Conservation (phyloP, 208 protist species). For the Leishmania guyanensis region DNA sequence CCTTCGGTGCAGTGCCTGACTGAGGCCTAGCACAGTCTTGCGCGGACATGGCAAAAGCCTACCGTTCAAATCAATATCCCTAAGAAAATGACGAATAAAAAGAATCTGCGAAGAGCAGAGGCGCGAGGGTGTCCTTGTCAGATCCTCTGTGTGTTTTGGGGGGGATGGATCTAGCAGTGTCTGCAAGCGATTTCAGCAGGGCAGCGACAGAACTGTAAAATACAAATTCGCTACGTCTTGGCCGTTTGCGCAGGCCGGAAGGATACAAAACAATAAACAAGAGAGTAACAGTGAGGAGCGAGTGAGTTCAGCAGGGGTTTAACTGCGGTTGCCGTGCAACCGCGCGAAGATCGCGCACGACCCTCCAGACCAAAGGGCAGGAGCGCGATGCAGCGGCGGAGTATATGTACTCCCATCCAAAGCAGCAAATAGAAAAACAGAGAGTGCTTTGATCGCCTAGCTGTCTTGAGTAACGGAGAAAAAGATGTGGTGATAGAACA, state of each 20-base stretch:
- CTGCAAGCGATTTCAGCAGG: not conserved
- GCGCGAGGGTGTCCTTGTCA: not conserved
- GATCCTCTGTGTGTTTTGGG: not conserved
- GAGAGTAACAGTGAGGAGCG: not conserved
- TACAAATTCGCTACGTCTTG: not conserved
- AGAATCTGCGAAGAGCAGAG: not conserved
- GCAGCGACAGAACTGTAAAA: not conserved
- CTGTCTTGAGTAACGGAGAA: not conserved
- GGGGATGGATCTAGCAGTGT: not conserved
- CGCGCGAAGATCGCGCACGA: not conserved
- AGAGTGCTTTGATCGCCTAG: not conserved
- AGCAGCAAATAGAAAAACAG: not conserved
- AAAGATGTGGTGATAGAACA: not conserved
- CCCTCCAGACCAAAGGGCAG: not conserved
- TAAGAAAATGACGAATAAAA: not conserved
- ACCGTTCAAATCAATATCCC: not conserved
- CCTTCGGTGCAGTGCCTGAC: not conserved
- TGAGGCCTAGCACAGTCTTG: not conserved
- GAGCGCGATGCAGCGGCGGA: not conserved
- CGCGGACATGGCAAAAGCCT: not conserved
- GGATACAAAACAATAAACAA: not conserved
- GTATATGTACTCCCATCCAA: not conserved
- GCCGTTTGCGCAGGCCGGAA: not conserved
- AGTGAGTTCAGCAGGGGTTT: not conserved
- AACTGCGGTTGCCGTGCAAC: not conserved